These are phyloP conservation scores for Bassia scoparia DNA, from an alignment of 148 eudicot genomes.

Conservation along the genomic window DNA sequence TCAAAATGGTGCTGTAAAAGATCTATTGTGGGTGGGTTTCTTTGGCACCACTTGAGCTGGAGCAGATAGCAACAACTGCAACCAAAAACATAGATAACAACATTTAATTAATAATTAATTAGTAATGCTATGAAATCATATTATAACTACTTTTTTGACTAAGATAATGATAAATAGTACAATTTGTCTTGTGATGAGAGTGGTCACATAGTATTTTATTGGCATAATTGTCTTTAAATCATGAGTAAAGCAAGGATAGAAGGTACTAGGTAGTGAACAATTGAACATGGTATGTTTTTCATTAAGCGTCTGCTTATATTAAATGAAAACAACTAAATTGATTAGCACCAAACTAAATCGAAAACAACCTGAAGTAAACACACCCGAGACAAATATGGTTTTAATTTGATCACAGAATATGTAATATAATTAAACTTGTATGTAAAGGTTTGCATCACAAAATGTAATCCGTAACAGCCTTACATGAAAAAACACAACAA, in stretches of 20 bases:
- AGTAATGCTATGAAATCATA: background rate
- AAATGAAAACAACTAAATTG: no score
- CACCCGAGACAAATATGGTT: no score
- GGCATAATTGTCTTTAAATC: background rate
- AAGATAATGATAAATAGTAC: background rate
- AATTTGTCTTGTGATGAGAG: background rate
- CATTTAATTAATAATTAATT: background rate
- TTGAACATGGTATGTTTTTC: background rate
- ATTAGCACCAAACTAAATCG: no score
- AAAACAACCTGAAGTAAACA: no score
- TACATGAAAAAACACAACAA: no score
- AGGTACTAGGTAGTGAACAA: no score
- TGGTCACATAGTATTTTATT: background rate
- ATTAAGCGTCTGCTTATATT: no score
- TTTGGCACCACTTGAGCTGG: constrained; percentile 28
- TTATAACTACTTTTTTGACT: background rate
- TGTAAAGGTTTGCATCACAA: no score
- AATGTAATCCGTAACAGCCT: no score
- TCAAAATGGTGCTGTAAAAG: constrained; percentile 48
- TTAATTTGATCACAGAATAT: no score
- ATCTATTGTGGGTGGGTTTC: constrained; percentile 33
- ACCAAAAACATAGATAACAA: background rate
- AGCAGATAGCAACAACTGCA: constrained; percentile 29
- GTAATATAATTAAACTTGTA: no score
- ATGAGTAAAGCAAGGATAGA: background rate